Evolutionary conservation across 805 yeast genomes (phyloP).

Genomic region (Ogataea zsoltii): DNA sequence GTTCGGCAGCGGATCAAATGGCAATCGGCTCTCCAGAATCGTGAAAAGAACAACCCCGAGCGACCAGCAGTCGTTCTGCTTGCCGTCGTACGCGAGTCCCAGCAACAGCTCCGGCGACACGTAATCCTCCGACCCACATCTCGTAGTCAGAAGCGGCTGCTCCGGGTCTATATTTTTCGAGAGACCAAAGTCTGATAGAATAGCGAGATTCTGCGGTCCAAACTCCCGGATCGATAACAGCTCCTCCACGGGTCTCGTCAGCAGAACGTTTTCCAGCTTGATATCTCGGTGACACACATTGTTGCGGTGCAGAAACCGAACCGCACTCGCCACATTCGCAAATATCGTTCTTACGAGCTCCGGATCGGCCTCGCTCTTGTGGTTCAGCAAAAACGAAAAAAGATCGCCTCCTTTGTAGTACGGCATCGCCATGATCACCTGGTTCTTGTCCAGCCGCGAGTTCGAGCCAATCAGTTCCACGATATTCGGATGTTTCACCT

Average conservation of each 20-base stretch:
- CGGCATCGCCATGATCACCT: conserved; percentile 60
- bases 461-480: conserved; percentile 58
- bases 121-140: conserved; percentile 97
- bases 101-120: conserved; percentile 91
- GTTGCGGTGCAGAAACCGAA: conserved; percentile 66
- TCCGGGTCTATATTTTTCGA: conserved; percentile 65
- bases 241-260: conserved; percentile 38
- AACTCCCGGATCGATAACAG: conserved; percentile 20
- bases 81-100: conserved; percentile 91
- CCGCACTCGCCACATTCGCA: conserved; percentile 69
- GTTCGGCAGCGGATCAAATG: conserved; percentile 84
- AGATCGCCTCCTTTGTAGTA: conserved; percentile 86
- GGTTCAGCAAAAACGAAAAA: conserved; percentile 56
- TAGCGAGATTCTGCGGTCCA: conserved; percentile 39
- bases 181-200: conserved; percentile 86
- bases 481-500: conserved; percentile 67
- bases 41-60: conserved; percentile 89
- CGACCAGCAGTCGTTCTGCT: conserved; percentile 92
- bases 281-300: conserved; percentile 86
- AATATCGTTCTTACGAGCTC: conserved; percentile 59
- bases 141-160: conserved; percentile 68
- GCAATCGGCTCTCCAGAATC: conserved; percentile 80
- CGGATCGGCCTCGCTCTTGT: conserved; percentile 46
- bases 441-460: conserved; percentile 30
- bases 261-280: conserved; percentile 81